Evolutionary conservation across 2,329 filamentous ascomycete genomes (phyloP), one percentile per base, ranked within the genome.

Genomic region (Thelonectria discophora): DNA sequence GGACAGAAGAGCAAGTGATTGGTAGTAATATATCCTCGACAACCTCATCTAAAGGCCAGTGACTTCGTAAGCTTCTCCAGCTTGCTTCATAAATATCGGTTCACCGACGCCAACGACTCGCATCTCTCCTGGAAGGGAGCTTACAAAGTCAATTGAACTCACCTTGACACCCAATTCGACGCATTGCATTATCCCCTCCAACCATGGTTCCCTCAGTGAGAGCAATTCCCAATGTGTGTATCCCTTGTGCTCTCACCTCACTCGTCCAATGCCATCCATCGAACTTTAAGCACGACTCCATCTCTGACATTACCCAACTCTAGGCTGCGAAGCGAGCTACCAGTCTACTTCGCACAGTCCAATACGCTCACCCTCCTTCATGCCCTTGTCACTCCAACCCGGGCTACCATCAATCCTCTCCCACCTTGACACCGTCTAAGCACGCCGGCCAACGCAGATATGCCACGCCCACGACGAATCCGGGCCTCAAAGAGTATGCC

Each of bases 311-410:
- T 50, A 12, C 32, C 17, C 52, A 39, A 24, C 42, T 51, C 13
- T 63, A 88, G 87, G 82, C 84, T 67, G 85, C 87, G 30, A 82
- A 84, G 48, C 83, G 89, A 67, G 92, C 92, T 15, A 80, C 88
- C 61, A 91, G 85, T 68, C 84, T 94, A 51, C 88, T 98, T 51
- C 89, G 92, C 56, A 94, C 94, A n/a, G 88, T 99, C 57, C 94
- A 97, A 77, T 96, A 90, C 76, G 90, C 90, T 1, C 94, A 95
- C 75, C 93, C 92, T 60, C 93, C 93, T 6, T 88, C 85, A 55
- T 97, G 94, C 74, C 95, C 95, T 1, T 98, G 95, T 78, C 95
- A 99, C 75, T 91, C 91, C 45, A 97, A 97, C 71, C 92, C 93
- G 11, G 86, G 86, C 54, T 88, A 94, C 74, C 91, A 94, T 69